Conservation (phyloP, 176 grass and related monocot genomes). For the Poa pratensis region DNA sequence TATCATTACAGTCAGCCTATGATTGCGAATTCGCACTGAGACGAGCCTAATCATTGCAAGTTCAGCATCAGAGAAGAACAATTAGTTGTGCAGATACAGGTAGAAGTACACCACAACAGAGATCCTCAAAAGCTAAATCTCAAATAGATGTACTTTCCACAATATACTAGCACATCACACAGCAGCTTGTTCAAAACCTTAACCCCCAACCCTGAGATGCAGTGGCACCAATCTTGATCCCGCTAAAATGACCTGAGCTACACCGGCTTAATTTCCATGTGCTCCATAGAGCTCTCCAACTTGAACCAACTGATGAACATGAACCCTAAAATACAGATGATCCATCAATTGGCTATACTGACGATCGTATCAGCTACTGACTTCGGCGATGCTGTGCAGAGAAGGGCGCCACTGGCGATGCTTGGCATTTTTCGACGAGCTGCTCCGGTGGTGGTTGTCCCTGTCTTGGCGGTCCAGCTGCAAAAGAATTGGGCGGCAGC, state of each 20-base stretch:
- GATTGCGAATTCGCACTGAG: slow-evolving; percentile 20
- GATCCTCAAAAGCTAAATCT: not conserved
- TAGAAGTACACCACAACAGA: not conserved
- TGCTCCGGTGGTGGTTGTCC: slow-evolving; percentile 45
- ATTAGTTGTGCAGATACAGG: not conserved
- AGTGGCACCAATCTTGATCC: slow-evolving; percentile 10
- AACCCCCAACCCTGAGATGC: slow-evolving; percentile 1
- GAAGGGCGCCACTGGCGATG: slow-evolving; percentile 84
- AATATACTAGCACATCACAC: slow-evolving; percentile 19
- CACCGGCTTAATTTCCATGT: slow-evolving; percentile 8
- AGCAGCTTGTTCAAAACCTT: not conserved
- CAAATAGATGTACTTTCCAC: slow-evolving; percentile 20
- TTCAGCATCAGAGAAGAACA: not conserved
- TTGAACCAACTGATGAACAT: slow-evolving; percentile 14
- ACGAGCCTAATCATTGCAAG: not conserved
- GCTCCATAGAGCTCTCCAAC: not conserved
- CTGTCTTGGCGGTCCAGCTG: slow-evolving; percentile 32
- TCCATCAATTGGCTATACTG: no score
- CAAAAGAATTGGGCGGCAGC: slow-evolving; percentile 33
- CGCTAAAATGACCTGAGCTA: slow-evolving; percentile 35
- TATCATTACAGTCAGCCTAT: slow-evolving; percentile 19
- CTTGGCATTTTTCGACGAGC: slow-evolving; percentile 18
- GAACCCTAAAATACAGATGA: not conserved
- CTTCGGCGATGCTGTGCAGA: slow-evolving; percentile 80
- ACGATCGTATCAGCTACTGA: slow-evolving; percentile 36